A percentile compares a stretch with the other conserved stretches of the same genome.
These are phyloP conservation scores for Cokeromyces recurvatus DNA, from an alignment of 371 early-diverging fungal species.

Conservation along the genomic window DNA sequence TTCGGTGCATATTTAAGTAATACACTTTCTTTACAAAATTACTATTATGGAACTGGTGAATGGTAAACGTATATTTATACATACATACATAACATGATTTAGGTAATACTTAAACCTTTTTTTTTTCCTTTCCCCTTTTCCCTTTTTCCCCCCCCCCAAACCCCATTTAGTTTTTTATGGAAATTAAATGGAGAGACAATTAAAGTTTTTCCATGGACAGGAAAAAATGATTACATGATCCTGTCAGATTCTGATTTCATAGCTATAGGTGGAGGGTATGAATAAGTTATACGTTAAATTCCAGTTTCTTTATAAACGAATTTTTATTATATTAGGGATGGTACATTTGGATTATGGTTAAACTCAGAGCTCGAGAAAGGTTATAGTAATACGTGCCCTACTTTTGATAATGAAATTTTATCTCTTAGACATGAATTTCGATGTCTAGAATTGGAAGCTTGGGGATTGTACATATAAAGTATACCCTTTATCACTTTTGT, in stretches of 20 bases:
- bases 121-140: too few relatives aligned
- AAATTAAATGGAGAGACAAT: constrained; percentile 28
- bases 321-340: constrained; percentile 48
- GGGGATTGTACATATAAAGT: too few relatives aligned
- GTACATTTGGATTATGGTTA: constrained; percentile 88
- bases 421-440: constrained; percentile 31
- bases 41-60: constrained; percentile 89
- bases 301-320: not conserved
- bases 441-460: constrained; percentile 37
- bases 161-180: constrained; percentile 77
- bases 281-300: not conserved
- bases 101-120: too few relatives aligned
- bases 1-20: constrained; percentile 89
- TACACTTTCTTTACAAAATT: constrained; percentile 49
- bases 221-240: constrained; percentile 87
- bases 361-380: constrained; percentile 84
- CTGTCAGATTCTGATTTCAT: constrained; percentile 78
- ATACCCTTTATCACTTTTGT: too few relatives aligned
- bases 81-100: too few relatives aligned
- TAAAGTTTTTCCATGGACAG: constrained; percentile 76
- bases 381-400: constrained; percentile 74
- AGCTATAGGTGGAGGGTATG: constrained; percentile 90
- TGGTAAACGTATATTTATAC: constrained; percentile 49
- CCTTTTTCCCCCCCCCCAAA: too few relatives aligned
- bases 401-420: constrained; percentile 83